These are phyloP conservation scores for Trametes maxima DNA, from an alignment of 768 basidiomycete genomes.

Conservation along the genomic window DNA sequence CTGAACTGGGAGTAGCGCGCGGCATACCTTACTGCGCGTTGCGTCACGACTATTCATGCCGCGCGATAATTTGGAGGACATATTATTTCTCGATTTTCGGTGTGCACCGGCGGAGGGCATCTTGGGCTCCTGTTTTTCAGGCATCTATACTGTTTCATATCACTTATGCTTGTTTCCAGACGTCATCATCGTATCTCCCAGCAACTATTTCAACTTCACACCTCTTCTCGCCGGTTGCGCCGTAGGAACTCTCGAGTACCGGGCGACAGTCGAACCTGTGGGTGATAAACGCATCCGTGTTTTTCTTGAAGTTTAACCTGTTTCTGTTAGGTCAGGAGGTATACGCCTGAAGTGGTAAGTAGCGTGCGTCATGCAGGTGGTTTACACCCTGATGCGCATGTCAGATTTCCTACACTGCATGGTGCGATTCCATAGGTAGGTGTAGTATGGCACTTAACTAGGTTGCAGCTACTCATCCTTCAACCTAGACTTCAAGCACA, in stretches of 20 bases:
- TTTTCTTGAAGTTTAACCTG: not conserved
- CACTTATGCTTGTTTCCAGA: conserved; percentile 41
- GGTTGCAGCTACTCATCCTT: not conserved
- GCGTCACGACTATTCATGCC: no score
- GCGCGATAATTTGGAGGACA: no score
- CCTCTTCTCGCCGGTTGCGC: conserved; percentile 70
- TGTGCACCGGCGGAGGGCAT: no score
- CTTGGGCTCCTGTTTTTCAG: no score
- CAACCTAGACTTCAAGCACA: conserved; percentile 60
- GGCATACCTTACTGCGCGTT: no score
- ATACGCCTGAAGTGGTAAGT: conserved; percentile 31
- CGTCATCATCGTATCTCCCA: conserved; percentile 67
- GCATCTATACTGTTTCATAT: not conserved
- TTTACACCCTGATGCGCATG: not conserved
- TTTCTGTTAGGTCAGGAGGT: conserved; percentile 28
- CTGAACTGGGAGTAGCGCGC: no score
- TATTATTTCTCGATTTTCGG: no score
- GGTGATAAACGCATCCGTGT: conserved; percentile 28
- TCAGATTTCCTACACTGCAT: conserved; percentile 69
- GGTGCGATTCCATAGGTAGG: conserved; percentile 73
- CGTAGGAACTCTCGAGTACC: conserved; percentile 83
- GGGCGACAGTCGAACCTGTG: conserved; percentile 81
- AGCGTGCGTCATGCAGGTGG: not conserved
- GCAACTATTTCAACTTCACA: conserved; percentile 68
- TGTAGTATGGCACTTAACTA: not conserved